phyloP scores from a whole-genome alignment of 2,329 filamentous ascomycete genomes.

The Bipolaris cookei region DNA sequence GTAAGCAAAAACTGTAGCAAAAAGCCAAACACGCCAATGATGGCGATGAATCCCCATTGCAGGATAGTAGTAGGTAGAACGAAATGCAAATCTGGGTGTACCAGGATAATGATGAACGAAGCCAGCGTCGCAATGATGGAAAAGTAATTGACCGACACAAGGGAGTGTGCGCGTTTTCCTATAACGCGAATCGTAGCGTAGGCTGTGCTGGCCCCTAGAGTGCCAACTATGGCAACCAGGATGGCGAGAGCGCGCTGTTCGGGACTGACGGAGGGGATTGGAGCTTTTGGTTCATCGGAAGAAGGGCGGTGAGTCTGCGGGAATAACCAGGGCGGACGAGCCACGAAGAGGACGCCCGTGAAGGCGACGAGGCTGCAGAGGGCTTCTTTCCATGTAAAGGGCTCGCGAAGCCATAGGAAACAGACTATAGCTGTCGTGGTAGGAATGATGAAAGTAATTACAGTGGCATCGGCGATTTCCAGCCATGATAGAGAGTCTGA shows the following conservation, averaged over 20 bases:
- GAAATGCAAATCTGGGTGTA: slow-evolving; percentile 62
- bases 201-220: slow-evolving; percentile 73
- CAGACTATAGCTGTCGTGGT: slow-evolving; percentile 80
- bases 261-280: slow-evolving; percentile 53
- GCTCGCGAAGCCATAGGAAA: slow-evolving; percentile 73
- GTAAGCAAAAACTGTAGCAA: slow-evolving; percentile 82
- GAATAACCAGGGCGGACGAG: slow-evolving; percentile 68
- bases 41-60: slow-evolving; percentile 71
- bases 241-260: slow-evolving; percentile 72
- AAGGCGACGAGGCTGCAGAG: slow-evolving; percentile 76
- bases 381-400: slow-evolving; percentile 77
- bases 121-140: slow-evolving; percentile 70
- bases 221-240: slow-evolving; percentile 72
- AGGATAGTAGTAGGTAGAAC: slow-evolving; percentile 58
- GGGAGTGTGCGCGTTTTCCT: slow-evolving; percentile 74
- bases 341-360: slow-evolving; percentile 79
- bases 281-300: slow-evolving; percentile 32
- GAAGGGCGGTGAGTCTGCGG: slow-evolving; percentile 23
- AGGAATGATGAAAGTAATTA: slow-evolving; percentile 83
- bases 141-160: slow-evolving; percentile 73
- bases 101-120: slow-evolving; percentile 62
- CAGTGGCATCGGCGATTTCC: slow-evolving; percentile 81
- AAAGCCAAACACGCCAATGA: slow-evolving; percentile 75
- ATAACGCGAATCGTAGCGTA: slow-evolving; percentile 79
- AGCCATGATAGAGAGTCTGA: slow-evolving; percentile 72